These are phyloP conservation scores for Trypanosomatidae sp. DNA, from an alignment of 208 protist species.

Conservation along the genomic window DNA sequence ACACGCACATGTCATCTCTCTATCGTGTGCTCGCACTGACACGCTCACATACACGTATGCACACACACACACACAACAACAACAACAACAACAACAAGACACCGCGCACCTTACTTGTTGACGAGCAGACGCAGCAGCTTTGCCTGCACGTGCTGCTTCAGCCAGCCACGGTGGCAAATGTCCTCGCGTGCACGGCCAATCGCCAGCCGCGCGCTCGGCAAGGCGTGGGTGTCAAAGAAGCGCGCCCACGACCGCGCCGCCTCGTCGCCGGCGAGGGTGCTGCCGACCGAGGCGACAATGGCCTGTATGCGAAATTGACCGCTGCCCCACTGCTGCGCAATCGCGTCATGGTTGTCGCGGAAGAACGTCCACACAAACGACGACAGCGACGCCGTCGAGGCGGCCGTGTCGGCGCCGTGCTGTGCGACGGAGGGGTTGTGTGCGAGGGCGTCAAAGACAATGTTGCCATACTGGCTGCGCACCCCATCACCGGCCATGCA, in stretches of 20 bases:
- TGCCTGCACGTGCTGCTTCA: slow-evolving; percentile 39
- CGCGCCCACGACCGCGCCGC: slow-evolving; percentile 33
- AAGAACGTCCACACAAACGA: slow-evolving; percentile 64
- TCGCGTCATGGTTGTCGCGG: slow-evolving; percentile 39
- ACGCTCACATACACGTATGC: too few relatives aligned
- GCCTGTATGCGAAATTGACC: slow-evolving; percentile 83
- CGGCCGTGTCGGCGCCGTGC: too few relatives aligned
- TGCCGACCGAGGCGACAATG: slow-evolving; percentile 52
- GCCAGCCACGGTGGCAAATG: slow-evolving; percentile 40
- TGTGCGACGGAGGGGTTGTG: slow-evolving; percentile 25
- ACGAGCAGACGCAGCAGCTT: slow-evolving; percentile 1
- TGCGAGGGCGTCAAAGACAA: slow-evolving; percentile 33
- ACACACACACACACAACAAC: too few relatives aligned
- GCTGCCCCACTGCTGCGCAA: slow-evolving; percentile 75
- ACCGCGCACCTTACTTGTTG: background rate
- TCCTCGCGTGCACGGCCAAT: slow-evolving; percentile 54
- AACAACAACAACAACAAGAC: too few relatives aligned
- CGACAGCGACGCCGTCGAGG: too few relatives aligned
- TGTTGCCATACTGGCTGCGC: slow-evolving; percentile 63
- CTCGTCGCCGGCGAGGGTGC: slow-evolving; percentile 28
- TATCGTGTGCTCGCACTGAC: too few relatives aligned
- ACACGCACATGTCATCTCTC: too few relatives aligned
- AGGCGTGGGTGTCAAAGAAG: slow-evolving; percentile 61
- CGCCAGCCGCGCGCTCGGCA: slow-evolving; percentile 60
- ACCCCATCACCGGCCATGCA: slow-evolving; percentile 56